phyloP scores from a whole-genome alignment of 1,284 basidiomycete species.

The Veloboletus limbatus region DNA sequence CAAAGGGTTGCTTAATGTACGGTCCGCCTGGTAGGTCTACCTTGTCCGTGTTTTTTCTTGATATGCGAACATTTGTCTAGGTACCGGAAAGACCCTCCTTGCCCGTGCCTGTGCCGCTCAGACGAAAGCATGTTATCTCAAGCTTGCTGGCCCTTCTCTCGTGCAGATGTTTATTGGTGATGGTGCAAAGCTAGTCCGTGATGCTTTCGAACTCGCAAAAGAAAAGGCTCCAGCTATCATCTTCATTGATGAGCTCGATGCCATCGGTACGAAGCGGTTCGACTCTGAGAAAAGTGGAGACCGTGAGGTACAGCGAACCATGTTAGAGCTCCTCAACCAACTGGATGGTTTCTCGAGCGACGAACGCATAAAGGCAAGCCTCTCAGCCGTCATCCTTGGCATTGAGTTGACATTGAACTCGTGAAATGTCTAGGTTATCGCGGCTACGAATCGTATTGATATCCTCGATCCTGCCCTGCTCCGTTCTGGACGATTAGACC shows the following conservation, averaged over 20 bases:
- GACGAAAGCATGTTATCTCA: constrained; percentile 97
- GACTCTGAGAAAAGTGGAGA: constrained; percentile 99
- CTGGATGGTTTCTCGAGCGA: constrained; percentile 97
- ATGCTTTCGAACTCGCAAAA: constrained; percentile 96
- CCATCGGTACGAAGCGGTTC: constrained; percentile 96
- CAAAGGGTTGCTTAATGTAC: constrained; percentile 96
- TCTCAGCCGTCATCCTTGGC: not conserved
- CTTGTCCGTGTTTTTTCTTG: not conserved
- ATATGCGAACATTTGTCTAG: constrained; percentile 21
- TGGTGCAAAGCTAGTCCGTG: constrained; percentile 95
- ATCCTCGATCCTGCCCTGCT: constrained; percentile 98
- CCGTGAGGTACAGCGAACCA: constrained; percentile 98
- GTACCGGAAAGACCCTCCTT: constrained; percentile 97
- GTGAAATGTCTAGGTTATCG: constrained; percentile 76
- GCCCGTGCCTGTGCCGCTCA: constrained; percentile 97
- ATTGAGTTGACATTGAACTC: constrained; percentile 5
- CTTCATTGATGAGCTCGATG: constrained; percentile 98
- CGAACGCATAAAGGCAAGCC: constrained; percentile 87
- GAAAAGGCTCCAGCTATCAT: constrained; percentile 99
- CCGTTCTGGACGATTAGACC: constrained; percentile 93
- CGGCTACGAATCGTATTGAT: constrained; percentile 98
- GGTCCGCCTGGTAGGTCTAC: constrained; percentile 80
- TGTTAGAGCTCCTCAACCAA: constrained; percentile 98
- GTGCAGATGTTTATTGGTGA: constrained; percentile 99
- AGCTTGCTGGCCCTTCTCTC: constrained; percentile 95